Evolutionary conservation across 2,329 filamentous ascomycete species (phyloP), one percentile per base, ranked within the genome.

Genomic region (Nigrospora oryzae): DNA sequence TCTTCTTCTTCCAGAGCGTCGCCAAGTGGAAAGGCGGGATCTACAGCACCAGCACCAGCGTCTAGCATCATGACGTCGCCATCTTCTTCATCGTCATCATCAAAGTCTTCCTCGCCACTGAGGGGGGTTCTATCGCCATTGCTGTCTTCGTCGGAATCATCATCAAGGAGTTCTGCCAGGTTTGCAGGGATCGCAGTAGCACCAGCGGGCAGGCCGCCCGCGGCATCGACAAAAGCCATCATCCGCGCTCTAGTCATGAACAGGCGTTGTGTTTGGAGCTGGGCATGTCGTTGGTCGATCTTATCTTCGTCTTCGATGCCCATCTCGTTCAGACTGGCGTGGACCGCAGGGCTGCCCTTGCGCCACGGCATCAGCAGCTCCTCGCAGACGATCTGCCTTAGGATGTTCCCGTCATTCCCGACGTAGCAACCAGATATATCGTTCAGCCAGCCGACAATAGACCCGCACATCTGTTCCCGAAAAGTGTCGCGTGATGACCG

Each of bases 381-480:
- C 62, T 97, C 89, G 58, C 93, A 98, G 35, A 98, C 80, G 7
- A 85, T 81, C 42, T 81, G 83, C 34, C 89, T 79, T 37, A 98
- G 70, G 15, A 97, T 81, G 48, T 86, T 74, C 49, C 82, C 79
- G 57, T 98, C 89, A 31, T 80, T 73, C 2, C 88, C 89, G 39
- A 95, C 86, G 43, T 81, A 85, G 63, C 90, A 96, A 30, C 89
- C 89, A 8, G 89, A 80, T 56, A 98, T 94, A 63, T 98, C 94
- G 43, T 83, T 78, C 16, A 98, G 75, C 94, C 94, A 98, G 56
- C 96, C 90, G 44, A 98, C 85, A 49, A 98, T 91, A 14, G 89
- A 89, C n/a, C 87, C 89, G 56, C 90, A 96, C 94, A 98, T 98
- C 62, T 97, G 87, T 62, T 98, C 93, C 47, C 93, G 79, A 67